A percentile compares a stretch with the other conserved stretches of the same genome.
These are phyloP conservation scores for Aphanomyces euteiches DNA, from an alignment of 352 stramenopile species.

Conservation along the genomic window DNA sequence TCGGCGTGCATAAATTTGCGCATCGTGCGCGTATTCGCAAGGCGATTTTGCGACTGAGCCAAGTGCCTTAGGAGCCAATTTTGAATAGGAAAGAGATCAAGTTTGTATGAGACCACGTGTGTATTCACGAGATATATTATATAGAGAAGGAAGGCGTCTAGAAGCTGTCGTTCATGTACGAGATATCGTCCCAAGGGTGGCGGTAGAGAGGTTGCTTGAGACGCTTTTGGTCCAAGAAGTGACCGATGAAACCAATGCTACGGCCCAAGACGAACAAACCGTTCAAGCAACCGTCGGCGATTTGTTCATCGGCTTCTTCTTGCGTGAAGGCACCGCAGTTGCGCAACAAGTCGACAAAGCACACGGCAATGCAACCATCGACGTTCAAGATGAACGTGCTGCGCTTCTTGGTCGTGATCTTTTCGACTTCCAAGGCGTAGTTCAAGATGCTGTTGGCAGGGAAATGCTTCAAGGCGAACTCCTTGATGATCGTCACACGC, in stretches of 20 bases:
- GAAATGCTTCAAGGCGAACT: slow-evolving; percentile 94
- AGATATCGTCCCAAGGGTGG: slow-evolving; percentile 97
- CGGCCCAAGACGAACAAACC: slow-evolving; percentile 87
- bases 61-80: background rate
- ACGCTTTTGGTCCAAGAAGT: slow-evolving; percentile 97
- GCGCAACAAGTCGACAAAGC: slow-evolving; percentile 95
- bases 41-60: slow-evolving; percentile 49
- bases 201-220: slow-evolving; percentile 97
- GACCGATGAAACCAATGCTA: slow-evolving; percentile 90
- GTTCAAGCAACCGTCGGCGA: slow-evolving; percentile 95
- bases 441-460: slow-evolving; percentile 90
- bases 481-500: slow-evolving; percentile 95
- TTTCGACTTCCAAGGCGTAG: slow-evolving; percentile 94
- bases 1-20: slow-evolving; percentile 72
- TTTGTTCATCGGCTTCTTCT: slow-evolving; percentile 92
- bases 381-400: slow-evolving; percentile 98
- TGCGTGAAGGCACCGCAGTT: slow-evolving; percentile 86
- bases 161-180: slow-evolving; percentile 88
- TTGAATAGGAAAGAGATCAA: background rate
- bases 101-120: background rate
- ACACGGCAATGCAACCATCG: slow-evolving; percentile 95
- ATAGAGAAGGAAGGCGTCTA: slow-evolving; percentile 35
- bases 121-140: slow-evolving; percentile 24
- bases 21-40: slow-evolving; percentile 66
- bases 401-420: slow-evolving; percentile 96